Evolutionary conservation across 768 basidiomycete species (phyloP), one percentile per base, ranked within the genome.

Genomic region (Macrocybe gigantea): DNA sequence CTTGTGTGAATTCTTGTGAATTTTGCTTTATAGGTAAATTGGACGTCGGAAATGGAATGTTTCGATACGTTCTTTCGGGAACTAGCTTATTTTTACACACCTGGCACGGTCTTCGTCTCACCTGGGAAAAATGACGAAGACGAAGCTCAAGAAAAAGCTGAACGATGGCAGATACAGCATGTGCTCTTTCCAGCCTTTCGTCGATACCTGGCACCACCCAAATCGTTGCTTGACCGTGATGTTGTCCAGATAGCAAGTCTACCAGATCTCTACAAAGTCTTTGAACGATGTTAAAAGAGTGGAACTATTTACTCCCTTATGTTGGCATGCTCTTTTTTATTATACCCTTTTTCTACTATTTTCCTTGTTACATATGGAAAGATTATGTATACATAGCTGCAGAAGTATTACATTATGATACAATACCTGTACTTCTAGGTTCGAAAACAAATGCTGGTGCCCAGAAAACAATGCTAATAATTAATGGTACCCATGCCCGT

Each of bases 241-340:
- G 82, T 97, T 5, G 81, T 91, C 2, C 89, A 94, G 65, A 80
- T 95, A 13, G 93, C 96, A 7, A 87, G 80, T 63, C 66, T 98
- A 38, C 93, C 93, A 1, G 92, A 94, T 53, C 69, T 99, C 45
- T 99, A 96, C 64, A 84, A 87, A 52, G 88, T 97, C 0, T 99
- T 98, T 58, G 94, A 98, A 67, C 68, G 94, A 53, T 97, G 94
- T 60, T 97, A 61, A 41, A 32, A 36, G 33, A 48, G 34, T 33
- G 39, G 22, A 22, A 22, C 22, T 22, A 22, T 22, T 4, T 22
- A 22, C 22, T 22, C 22, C 22, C 22, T 22, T 22, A 22, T 4
- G 22, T 22, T 22, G 4, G 22, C 50, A 49, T 53, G 41, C 45
- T 49, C 39, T 44, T 30, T 41, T 40, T 22, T 52, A 51, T 53